phyloP scores from a whole-genome alignment of 306 rosid genomes.

The Cyamopsis tetragonoloba region DNA sequence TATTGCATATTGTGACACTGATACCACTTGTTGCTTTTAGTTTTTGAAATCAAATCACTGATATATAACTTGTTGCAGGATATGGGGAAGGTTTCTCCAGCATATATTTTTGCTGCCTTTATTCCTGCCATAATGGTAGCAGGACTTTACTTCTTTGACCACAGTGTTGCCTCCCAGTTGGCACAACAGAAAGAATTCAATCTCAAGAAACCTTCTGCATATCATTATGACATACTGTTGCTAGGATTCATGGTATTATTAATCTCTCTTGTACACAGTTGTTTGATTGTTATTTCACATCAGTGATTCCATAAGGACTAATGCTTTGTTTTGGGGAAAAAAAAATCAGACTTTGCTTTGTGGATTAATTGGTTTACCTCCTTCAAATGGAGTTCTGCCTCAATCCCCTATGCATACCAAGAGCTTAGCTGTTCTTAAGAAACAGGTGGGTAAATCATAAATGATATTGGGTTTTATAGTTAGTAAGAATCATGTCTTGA shows the following conservation, averaged over 20 bases:
- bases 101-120: conserved; percentile 62
- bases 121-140: conserved; percentile 85
- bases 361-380: conserved; percentile 83
- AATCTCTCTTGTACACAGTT: background rate
- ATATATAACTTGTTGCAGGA: conserved; percentile 46
- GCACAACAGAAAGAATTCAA: conserved; percentile 94
- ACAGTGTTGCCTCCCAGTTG: conserved; percentile 83
- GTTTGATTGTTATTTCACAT: background rate
- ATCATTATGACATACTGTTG: conserved; percentile 77
- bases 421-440: conserved; percentile 79
- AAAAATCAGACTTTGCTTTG: conserved; percentile 70
- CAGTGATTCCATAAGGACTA: background rate
- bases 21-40: background rate
- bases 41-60: background rate
- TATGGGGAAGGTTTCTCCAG: conserved; percentile 66
- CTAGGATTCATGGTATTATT: conserved; percentile 58
- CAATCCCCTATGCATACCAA: conserved; percentile 97
- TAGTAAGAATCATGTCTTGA: background rate
- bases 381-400: conserved; percentile 90
- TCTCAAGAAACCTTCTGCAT: conserved; percentile 78
- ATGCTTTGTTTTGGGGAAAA: background rate
- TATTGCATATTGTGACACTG: background rate
- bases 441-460: conserved; percentile 51
- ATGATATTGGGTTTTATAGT: background rate
- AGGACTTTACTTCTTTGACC: conserved; percentile 88